Base-by-base conservation (phyloP, 306 rosid genomes). In the Cotoneaster glaucophyllus region DNA sequence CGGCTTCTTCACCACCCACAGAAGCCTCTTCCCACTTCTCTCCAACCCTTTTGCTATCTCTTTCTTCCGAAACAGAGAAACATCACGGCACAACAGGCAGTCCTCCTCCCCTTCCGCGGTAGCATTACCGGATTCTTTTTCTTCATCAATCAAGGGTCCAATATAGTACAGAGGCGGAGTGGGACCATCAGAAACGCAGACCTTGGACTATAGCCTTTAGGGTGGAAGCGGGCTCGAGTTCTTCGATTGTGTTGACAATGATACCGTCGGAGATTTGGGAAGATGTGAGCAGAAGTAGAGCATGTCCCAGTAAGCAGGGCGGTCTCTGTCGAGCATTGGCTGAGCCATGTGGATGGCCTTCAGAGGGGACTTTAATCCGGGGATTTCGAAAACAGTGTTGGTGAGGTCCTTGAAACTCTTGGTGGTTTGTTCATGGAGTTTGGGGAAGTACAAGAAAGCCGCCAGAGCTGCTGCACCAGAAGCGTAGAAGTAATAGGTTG, bases 21-120 rank as follows among this genome's bases (percentile, higher is more conserved):
- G 19, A 41, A 82, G 78, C 53, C 82, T 74, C 28, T 70, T 80
- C 58, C 77, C 85, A 11, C 82, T 74, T 7, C 41, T 69, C 50
- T 74, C 85, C 68, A 82, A 43, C 26, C 80, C 85, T 13, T 17
- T 13, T 15, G 85, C 85, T 3, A 82, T 44, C 64, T 82, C 85
- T 22, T 67, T 74, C 82, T 82, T 4, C 85, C 85, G 2, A 78
- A 82, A 59, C 82, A 82, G n/a, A 82, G 26, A n/a, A 41, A 82
- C 34, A 82, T 66, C 22, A 82, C 83, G 78, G 5, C 34, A 31
- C 4, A 24, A 28, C 80, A 82, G 24, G 37, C 79, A 82, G 2
- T 74, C 73, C 26, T 54, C 61, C 4, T 1, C n/a, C 11, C 6
- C 7, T 5, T 45, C 69, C 1, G 4, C 1, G 2, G 6, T 4